These are phyloP conservation scores for Proteromonas lacertae DNA, from an alignment of 352 stramenopile species.

Conservation along the genomic window DNA sequence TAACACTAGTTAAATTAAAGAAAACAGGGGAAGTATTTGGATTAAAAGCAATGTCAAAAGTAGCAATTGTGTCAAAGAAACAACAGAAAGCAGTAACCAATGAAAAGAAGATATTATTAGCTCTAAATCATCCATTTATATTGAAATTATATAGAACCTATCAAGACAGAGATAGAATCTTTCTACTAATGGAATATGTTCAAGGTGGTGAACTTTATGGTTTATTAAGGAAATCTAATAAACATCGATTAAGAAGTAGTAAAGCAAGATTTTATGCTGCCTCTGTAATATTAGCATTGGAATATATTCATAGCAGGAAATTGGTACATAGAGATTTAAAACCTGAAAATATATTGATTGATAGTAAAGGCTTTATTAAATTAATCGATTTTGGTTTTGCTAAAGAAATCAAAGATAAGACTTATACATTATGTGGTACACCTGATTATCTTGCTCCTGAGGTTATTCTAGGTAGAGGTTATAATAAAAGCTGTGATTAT, in stretches of 20 bases:
- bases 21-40: conserved; percentile 43
- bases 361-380: conserved; percentile 52
- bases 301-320: conserved; percentile 62
- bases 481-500: conserved; percentile 51
- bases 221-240: conserved; percentile 32
- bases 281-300: conserved; percentile 61
- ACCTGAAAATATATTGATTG: too few species aligned
- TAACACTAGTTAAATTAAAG: conserved; percentile 59
- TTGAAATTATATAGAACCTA: too few species aligned
- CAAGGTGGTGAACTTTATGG: conserved; percentile 70
- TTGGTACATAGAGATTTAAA: too few species aligned
- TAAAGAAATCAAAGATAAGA: conserved; percentile 10
- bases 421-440: conserved; percentile 48
- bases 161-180: conserved; percentile 64
- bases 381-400: too few species aligned
- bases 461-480: too few species aligned
- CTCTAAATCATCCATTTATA: too few species aligned
- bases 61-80: conserved; percentile 61
- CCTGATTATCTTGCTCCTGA: conserved; percentile 39
- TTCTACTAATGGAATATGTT: conserved; percentile 92
- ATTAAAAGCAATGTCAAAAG: conserved; percentile 79
- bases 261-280: conserved; percentile 60
- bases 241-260: conserved; percentile 21
- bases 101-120: conserved; percentile 85
- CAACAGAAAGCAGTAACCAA: conserved; percentile 89